Base-by-base conservation (phyloP, 305 asterid species). In the Rubia balearica region DNA sequence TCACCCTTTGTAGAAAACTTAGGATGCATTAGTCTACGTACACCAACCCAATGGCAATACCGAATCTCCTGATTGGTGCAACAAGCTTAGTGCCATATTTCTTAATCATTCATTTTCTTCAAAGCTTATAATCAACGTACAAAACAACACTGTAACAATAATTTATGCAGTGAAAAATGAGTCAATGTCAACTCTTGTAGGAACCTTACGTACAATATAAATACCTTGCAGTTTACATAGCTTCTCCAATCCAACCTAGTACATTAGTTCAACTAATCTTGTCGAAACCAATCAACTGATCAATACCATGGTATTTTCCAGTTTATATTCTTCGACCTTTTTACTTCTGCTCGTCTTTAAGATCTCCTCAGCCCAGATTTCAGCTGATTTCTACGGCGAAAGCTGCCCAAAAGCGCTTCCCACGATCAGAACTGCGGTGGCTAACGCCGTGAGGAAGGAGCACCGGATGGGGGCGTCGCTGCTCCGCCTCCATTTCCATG, bases 401-500 rank as follows among this genome's bases (percentile, higher is more conserved):
- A 76, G 86, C 8, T 90, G 96, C 70, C 89, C 96, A 0, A 69
- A 8, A 56, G 92, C 92, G 63, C 80, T 80, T 38, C 36, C 70
- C 67, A 83, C 84, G 41, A 78, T 90, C 71, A 83, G 72, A 65
- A 45, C 62, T 1, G 75, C 61, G 0, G 88, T 88, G 22, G 36
- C 33, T 0, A 70, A 24, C 27, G 87, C 90, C 12, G 80, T 88
- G 16, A 38, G 41, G 6, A 77, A 78, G 68, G 92, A 91, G 60
- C 83, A 70, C 14, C 92, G 96, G 76, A 82, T 89, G 86, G 97
- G 85, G 5, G 92, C 96, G 8, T 86, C 91, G 0, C 74, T 90
- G 69, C 87, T 90, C 4, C 96, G 96, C 42, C 89, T 89, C 43
- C 93, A 87, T 76, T 89, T 90, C 41, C 97, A 90, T 16, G 96